These are phyloP conservation scores for Begonia masoniana DNA, from an alignment of 306 rosid species.

Conservation along the genomic window DNA sequence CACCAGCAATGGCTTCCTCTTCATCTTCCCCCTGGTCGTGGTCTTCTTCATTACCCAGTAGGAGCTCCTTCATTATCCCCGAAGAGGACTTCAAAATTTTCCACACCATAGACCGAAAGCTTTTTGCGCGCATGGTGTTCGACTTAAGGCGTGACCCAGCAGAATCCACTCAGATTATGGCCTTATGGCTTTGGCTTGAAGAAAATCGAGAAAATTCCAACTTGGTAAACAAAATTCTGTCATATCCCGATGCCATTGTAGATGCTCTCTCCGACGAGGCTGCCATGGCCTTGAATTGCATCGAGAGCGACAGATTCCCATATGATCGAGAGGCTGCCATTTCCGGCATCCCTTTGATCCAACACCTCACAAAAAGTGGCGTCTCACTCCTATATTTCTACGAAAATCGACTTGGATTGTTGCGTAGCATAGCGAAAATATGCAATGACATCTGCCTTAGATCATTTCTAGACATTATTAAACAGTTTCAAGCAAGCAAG, in stretches of 20 bases:
- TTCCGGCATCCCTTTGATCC: slow-evolving; percentile 20
- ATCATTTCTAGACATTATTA: slow-evolving; percentile 38
- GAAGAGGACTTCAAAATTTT: slow-evolving; percentile 39
- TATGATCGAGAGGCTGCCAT: background rate
- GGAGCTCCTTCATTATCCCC: slow-evolving; percentile 3
- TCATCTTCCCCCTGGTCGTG: background rate
- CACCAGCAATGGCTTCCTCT: slow-evolving; percentile 7
- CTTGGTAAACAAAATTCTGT: slow-evolving; percentile 15
- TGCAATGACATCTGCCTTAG: slow-evolving; percentile 24
- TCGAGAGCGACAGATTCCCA: slow-evolving; percentile 17
- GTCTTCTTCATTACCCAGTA: background rate
- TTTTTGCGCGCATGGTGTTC: slow-evolving; percentile 35
- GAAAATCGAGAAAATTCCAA: slow-evolving; percentile 2
- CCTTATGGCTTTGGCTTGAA: slow-evolving; percentile 57
- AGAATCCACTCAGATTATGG: slow-evolving; percentile 33
- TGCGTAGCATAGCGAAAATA: slow-evolving; percentile 8
- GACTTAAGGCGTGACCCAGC: slow-evolving; percentile 22
- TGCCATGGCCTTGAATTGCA: slow-evolving; percentile 18
- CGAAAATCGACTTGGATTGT: slow-evolving; percentile 12
- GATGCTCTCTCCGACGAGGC: slow-evolving; percentile 26
- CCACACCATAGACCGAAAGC: slow-evolving; percentile 42
- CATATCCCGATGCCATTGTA: slow-evolving; percentile 18
- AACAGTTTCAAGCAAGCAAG: background rate
- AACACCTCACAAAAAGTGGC: slow-evolving; percentile 9
- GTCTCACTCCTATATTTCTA: slow-evolving; percentile 26